Percentiles rank a stretch among this genome's conserved stretches.
Evolutionary conservation across 1,284 basidiomycete genomes (phyloP).

Genomic region (Cutaneotrichosporon sp.): DNA sequence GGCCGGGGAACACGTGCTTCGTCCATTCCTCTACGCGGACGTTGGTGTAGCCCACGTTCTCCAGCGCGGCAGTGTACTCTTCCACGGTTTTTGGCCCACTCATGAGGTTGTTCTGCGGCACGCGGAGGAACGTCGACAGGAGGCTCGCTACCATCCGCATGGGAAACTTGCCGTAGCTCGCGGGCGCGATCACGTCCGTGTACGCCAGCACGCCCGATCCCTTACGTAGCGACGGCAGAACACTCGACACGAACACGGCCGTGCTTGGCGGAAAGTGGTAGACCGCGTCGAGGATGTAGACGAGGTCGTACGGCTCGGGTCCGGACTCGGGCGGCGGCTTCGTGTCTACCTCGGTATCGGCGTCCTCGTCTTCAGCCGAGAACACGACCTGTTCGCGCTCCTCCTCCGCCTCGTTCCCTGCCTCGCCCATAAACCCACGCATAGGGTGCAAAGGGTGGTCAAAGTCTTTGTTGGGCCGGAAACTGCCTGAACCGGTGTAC

Average conservation of each 20-base stretch:
- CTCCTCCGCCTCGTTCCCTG: background rate
- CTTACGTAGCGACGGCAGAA: constrained; percentile 49
- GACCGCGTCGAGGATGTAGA: constrained; percentile 60
- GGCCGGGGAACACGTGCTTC: constrained; percentile 58
- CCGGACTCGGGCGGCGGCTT: background rate
- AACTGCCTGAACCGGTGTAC: constrained; percentile 21
- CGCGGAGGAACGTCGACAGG: constrained; percentile 40
- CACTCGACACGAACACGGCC: constrained; percentile 53
- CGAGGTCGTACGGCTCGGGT: constrained; percentile 38
- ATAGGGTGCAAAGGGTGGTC: constrained; percentile 41
- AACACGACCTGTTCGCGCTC: constrained; percentile 3
- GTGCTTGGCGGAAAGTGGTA: constrained; percentile 61
- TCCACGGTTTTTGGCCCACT: constrained; percentile 39
- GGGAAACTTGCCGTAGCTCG: constrained; percentile 13
- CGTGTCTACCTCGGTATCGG: background rate
- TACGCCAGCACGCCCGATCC: constrained; percentile 57
- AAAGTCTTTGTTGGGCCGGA: constrained; percentile 23
- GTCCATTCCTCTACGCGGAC: constrained; percentile 60
- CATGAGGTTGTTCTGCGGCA: constrained; percentile 57
- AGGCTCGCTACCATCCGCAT: constrained; percentile 16
- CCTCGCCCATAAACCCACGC: constrained; percentile 30
- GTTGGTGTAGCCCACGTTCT: constrained; percentile 55
- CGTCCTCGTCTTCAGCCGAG: background rate
- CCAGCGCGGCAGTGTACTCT: constrained; percentile 53
- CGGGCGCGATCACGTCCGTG: constrained; percentile 56